These are phyloP conservation scores for Aurinia saxatilis DNA, from an alignment of 345 rosid genomes.

Conservation along the genomic window DNA sequence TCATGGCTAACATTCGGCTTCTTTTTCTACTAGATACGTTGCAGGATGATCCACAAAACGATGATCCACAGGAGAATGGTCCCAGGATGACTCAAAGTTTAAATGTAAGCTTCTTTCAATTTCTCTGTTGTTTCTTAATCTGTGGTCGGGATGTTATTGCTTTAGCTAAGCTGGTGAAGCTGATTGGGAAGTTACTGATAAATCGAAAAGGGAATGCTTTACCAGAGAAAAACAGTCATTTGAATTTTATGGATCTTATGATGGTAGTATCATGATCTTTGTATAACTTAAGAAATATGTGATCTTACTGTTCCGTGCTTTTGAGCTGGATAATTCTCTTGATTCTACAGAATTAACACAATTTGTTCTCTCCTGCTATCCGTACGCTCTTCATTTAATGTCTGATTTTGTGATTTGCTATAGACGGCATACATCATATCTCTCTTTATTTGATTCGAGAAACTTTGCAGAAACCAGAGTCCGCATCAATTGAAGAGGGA, in stretches of 20 bases:
- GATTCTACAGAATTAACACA: neutral
- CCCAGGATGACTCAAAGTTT: slow-evolving; percentile 18
- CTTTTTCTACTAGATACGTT: slow-evolving; percentile 24
- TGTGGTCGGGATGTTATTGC: neutral
- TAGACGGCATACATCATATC: neutral
- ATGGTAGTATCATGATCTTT: neutral
- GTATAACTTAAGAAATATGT: neutral
- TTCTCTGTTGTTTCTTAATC: neutral
- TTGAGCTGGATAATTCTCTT: slow-evolving; percentile 4
- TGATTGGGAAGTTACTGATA: neutral
- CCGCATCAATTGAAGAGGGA: slow-evolving; percentile 28
- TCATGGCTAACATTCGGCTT: slow-evolving; percentile 3
- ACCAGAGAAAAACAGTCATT: neutral
- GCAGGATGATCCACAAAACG: slow-evolving; percentile 25
- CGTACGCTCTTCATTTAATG: slow-evolving; percentile 1
- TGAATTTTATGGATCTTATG: neutral
- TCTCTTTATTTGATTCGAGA: neutral
- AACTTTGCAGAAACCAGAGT: slow-evolving; percentile 16
- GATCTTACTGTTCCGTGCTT: neutral
- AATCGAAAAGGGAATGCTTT: neutral
- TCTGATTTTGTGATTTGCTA: slow-evolving; percentile 1
- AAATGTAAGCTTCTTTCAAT: slow-evolving; percentile 31
- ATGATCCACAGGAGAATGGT: slow-evolving; percentile 25
- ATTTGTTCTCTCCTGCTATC: neutral
- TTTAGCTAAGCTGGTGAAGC: neutral